A percentile compares a stretch with the other conserved stretches of the same genome.
Evolutionary conservation across 257 asterid species (phyloP).

Genomic region (Fraxinus quadrangulata): DNA sequence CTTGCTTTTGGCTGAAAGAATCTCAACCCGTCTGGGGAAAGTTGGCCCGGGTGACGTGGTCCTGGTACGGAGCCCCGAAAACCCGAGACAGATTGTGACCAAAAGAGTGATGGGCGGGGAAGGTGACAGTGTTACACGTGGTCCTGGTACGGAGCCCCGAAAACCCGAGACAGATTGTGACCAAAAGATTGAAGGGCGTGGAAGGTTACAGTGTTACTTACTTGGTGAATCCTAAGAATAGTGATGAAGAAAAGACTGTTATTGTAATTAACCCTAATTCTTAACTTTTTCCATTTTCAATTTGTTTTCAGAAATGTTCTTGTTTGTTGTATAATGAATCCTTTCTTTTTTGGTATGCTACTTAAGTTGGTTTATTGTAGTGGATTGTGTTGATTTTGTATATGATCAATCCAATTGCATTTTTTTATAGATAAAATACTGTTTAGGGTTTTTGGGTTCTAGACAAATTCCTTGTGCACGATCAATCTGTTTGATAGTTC

Average conservation of each 20-base stretch:
- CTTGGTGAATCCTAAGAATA: constrained; percentile 29
- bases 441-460: constrained; percentile 5
- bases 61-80: constrained; percentile 58
- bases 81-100: constrained; percentile 49
- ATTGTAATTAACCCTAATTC: constrained; percentile 40
- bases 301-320: background rate
- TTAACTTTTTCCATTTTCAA: background rate
- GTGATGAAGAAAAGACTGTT: constrained; percentile 41
- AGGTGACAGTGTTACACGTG: too few relatives aligned
- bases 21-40: constrained; percentile 53
- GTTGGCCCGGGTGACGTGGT: constrained; percentile 68
- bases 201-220: constrained; percentile 69
- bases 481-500: background rate
- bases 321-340: background rate
- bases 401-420: background rate
- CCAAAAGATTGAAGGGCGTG: constrained; percentile 64
- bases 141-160: constrained; percentile 69
- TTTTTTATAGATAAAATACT: background rate
- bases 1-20: constrained; percentile 54
- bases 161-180: constrained; percentile 48
- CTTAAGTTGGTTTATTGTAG: background rate
- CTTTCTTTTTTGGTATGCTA: background rate
- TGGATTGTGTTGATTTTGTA: background rate
- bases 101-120: too few relatives aligned
- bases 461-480: background rate